Conservation (phyloP, 495 filamentous ascomycete species). For the Sphaerosporella brunnea region DNA sequence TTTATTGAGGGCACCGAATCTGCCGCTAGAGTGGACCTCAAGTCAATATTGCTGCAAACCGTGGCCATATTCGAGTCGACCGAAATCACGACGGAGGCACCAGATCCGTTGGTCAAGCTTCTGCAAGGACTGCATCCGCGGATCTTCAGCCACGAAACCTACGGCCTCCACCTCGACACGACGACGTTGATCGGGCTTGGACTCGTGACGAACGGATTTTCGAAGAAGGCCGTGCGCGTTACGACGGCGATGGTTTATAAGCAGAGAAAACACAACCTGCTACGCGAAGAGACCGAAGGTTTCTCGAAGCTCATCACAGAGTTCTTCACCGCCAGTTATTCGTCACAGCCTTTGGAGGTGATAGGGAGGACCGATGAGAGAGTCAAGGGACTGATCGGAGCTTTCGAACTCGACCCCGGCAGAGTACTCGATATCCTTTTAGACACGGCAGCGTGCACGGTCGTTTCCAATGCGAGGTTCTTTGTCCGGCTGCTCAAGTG, state of each 20-base stretch:
- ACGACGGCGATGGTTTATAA: constrained; percentile 84
- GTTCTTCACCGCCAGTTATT: constrained; percentile 50
- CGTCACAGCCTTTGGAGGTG: constrained; percentile 33
- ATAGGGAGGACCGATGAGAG: constrained; percentile 49
- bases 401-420: constrained; percentile 86
- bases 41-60: constrained; percentile 60
- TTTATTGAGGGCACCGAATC: constrained; percentile 43
- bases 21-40: constrained; percentile 22
- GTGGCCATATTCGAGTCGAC: constrained; percentile 56
- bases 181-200: constrained; percentile 52
- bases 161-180: constrained; percentile 72
- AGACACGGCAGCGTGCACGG: constrained; percentile 69
- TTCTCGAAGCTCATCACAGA: constrained; percentile 79
- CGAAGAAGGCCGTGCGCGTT: constrained; percentile 65
- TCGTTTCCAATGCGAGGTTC: constrained; percentile 74
- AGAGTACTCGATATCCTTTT: constrained; percentile 82
- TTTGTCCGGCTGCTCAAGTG: constrained; percentile 77
- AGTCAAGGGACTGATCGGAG: constrained; percentile 79
- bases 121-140: constrained; percentile 47
- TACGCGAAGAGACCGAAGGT: constrained; percentile 91
- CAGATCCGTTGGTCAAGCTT: constrained; percentile 26
- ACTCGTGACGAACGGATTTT: constrained; percentile 68
- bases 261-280: constrained; percentile 87
- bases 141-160: constrained; percentile 47
- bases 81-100: constrained; percentile 33